Base-by-base conservation (phyloP, 108 stramenopile species). In the Pseudonitzschia multiseries region DNA sequence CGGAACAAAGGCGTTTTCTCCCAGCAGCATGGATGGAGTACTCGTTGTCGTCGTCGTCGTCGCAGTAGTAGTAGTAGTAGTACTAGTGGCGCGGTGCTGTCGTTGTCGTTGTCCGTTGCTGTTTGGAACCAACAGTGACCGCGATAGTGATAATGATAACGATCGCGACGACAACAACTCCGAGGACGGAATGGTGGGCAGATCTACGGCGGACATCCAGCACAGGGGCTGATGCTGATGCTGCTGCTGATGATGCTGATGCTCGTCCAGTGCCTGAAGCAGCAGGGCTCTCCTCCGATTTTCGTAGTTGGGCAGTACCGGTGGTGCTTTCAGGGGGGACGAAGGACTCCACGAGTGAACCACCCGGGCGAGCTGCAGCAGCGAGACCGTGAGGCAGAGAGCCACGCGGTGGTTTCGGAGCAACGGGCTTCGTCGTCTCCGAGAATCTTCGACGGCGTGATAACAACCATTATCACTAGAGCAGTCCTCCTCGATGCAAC, bases 301-400 rank as follows among this genome's bases (percentile, higher is more conserved):
- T 6, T 59, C 27, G 9, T 20, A 2, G 54, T 4, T 15, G 5
- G 59, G 17, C 32, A 31, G 59, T 61, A 40, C 18, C 33, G 33
- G 61, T 2, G 33, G 9, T n/a, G 32, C 18, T 4, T 40, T 18
- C 33, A 20, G 15, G 10, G 17, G 26, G 13, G 61, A 62, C 10
- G 32, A 40, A 5, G 61, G 36, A 62, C 61, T 62, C 61, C 61
- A 62, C 36, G 61, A 40, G n/a, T 62, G 61, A 8, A 62, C 61
- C 9, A 10, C 2, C 32, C 61, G 61, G 14, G 36, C 61, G 8
- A 62, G 61, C 36, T 62, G 61, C 8, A 62, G 13, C 26, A 62
- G 33, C 4, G 13, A 62, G 15, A 62, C 61, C 14, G 14, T 40
- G 32, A 22, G 36, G 15, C 15, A 40, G 29, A 62, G 6, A 2